Base-by-base conservation (phyloP, 1,284 basidiomycete species). In the Rugosomyces carneus region DNA sequence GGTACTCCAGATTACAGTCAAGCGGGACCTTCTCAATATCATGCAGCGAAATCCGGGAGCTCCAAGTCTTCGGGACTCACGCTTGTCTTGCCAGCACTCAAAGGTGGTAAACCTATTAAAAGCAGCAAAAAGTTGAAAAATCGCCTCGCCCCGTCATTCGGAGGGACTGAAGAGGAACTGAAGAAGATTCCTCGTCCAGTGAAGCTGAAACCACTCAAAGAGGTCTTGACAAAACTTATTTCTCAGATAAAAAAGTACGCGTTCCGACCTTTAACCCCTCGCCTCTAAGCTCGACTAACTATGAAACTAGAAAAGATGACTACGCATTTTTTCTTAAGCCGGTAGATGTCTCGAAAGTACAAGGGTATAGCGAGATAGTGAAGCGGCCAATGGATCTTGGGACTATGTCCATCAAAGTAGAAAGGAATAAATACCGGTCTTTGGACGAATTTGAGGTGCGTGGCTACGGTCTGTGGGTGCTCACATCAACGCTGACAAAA, bases 301-400 rank as follows among this genome's bases (percentile, higher is more conserved):
- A 26, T 46, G n/a, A 19, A 37, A 29, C 3, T 51, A 89, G 88
- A 66, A 89, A 87, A 60, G 89, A 92, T 59, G 83, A 86, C 61
- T 92, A 92, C 72, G 84, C 82, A 4, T 90, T 92, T 64, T 92
- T 92, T 60, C 66, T 89, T 44, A 62, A 67, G 36, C 87, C 89
- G 0, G 89, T 92, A 9, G 73, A 89, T 60, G 61, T 65, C 7
- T 63, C 68, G 0, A 72, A 79, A 53, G 81, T 90, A 0, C 77
- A 81, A 1, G 83, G 83, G 2, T 92, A 91, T 56, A 52, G 67
- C 2, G 82, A 88, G 57, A 60, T 79, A 24, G 74, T 92, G 41
- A 79, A 80, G 56, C 68, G 69, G 24, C 89, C 89, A 5, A 92
- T 92, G 88, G 89, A 91, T 56, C 71, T 92, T 49, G 85, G 86